Evolutionary conservation across 1,284 basidiomycete species (phyloP).

Genomic region (Puccinia triticina): DNA sequence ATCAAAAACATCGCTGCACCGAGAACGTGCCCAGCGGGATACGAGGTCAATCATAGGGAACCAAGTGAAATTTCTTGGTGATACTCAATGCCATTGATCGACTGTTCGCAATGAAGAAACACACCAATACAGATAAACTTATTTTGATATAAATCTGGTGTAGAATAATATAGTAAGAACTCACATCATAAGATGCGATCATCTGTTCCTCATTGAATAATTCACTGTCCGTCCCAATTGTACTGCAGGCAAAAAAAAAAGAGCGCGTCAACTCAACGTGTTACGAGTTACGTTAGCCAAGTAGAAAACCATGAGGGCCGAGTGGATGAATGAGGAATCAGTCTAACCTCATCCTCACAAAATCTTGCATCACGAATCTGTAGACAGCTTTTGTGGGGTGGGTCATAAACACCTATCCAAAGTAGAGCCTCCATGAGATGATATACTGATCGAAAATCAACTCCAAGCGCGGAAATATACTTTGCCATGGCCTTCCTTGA

Average conservation of each 20-base stretch:
- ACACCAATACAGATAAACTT: not conserved
- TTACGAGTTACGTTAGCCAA: not conserved
- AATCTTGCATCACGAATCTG: conserved; percentile 99
- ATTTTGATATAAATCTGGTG: not conserved
- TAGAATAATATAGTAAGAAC: not conserved
- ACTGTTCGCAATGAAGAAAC: no score
- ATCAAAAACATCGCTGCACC: conserved; percentile 99
- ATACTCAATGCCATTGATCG: conserved; percentile 90
- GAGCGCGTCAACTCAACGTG: not conserved
- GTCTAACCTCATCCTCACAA: conserved; percentile 82
- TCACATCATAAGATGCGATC: conserved; percentile 55
- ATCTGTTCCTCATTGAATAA: conserved; percentile 59
- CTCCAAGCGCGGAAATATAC: conserved; percentile 57
- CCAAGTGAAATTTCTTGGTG: conserved; percentile 79
- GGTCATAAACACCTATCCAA: conserved; percentile 82
- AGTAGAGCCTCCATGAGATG: conserved; percentile 6
- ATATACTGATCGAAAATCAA: not conserved
- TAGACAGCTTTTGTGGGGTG: conserved; percentile 98
- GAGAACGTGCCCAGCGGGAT: conserved; percentile 95
- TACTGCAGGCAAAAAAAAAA: conserved; percentile 8
- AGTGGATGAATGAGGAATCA: not conserved
- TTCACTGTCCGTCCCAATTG: conserved; percentile 56
- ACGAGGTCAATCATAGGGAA: conserved; percentile 86
- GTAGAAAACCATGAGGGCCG: no score
- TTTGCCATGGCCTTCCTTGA: conserved; percentile 88